Conservation (phyloP, 2,329 filamentous ascomycete species). For the Fusarium dlaminii region DNA sequence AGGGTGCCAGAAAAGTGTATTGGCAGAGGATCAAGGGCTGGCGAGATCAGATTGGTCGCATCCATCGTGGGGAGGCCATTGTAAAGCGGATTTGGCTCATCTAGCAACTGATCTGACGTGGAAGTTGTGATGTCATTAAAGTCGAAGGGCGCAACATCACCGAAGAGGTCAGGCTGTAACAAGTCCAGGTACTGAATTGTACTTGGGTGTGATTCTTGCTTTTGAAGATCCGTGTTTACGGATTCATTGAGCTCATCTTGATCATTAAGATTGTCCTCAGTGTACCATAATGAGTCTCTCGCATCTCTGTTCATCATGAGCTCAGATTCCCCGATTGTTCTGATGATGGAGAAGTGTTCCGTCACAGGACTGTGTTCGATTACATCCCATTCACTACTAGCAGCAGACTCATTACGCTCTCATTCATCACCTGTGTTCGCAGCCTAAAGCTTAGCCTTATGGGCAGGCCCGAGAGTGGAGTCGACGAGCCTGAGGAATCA, state of each 20-base stretch:
- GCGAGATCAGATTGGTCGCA: background rate
- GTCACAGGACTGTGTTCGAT: background rate
- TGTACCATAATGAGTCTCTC: background rate
- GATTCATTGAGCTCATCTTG: background rate
- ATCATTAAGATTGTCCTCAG: background rate
- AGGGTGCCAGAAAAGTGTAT: background rate
- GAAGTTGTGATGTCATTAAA: background rate
- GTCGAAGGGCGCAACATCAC: background rate
- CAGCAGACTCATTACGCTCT: background rate
- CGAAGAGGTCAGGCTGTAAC: fast-evolving
- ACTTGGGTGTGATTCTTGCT: background rate
- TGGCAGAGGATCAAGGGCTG: background rate
- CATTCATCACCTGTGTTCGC: no score
- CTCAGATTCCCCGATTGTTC: background rate
- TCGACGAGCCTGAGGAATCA: no score
- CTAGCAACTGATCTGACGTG: no score
- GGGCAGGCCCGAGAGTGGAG: background rate
- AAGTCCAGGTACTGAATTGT: background rate
- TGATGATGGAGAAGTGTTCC: background rate
- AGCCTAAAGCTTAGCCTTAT: no score
- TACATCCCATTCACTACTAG: background rate
- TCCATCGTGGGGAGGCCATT: background rate
- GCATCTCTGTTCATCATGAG: background rate
- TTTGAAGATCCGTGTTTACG: background rate
- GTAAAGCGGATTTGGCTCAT: background rate